Percentiles rank a stretch among this genome's conserved stretches.
Conservation (phyloP, 1,284 basidiomycete species). For the Mycena citricolor region DNA sequence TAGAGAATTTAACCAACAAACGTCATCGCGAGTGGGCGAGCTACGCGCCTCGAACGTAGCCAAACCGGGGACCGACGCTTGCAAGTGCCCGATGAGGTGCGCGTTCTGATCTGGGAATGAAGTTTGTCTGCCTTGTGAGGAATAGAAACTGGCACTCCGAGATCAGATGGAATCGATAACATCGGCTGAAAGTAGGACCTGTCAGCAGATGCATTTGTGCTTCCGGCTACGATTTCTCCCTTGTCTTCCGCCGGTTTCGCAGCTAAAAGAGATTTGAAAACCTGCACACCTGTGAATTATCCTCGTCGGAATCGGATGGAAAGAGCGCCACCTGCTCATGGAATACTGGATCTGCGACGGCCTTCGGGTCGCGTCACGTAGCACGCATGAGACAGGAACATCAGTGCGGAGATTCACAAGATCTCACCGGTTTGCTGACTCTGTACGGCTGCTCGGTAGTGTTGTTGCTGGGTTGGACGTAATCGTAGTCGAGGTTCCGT, state of each 20-base stretch:
- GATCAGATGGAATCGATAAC: constrained; percentile 8
- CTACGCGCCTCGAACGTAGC: constrained; percentile 65
- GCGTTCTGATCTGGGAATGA: constrained; percentile 78
- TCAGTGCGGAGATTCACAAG: constrained; percentile 8
- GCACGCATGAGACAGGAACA: no score
- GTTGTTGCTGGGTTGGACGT: constrained; percentile 42
- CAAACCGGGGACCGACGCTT: constrained; percentile 47
- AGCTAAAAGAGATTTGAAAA: constrained; percentile 45
- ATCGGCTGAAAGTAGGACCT: constrained; percentile 55
- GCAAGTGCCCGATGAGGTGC: constrained; percentile 60
- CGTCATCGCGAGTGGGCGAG: constrained; percentile 3
- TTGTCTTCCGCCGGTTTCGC: constrained; percentile 40
- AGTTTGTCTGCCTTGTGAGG: constrained; percentile 79
- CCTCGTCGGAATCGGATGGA: no score
- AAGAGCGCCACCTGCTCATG: constrained; percentile 42
- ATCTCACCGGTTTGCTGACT: constrained; percentile 68
- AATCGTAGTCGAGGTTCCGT: constrained; percentile 80
- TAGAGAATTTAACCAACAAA: constrained; percentile 11
- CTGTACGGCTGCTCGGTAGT: constrained; percentile 60
- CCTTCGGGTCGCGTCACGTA: no score
- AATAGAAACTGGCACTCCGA: constrained; percentile 68
- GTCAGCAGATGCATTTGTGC: constrained; percentile 73
- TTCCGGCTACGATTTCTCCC: constrained; percentile 43
- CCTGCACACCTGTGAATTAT: constrained; percentile 36
- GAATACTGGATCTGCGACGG: constrained; percentile 54